Conservation (phyloP, 2,329 filamentous ascomycete species). For the Emergomyces pasteurianus region DNA sequence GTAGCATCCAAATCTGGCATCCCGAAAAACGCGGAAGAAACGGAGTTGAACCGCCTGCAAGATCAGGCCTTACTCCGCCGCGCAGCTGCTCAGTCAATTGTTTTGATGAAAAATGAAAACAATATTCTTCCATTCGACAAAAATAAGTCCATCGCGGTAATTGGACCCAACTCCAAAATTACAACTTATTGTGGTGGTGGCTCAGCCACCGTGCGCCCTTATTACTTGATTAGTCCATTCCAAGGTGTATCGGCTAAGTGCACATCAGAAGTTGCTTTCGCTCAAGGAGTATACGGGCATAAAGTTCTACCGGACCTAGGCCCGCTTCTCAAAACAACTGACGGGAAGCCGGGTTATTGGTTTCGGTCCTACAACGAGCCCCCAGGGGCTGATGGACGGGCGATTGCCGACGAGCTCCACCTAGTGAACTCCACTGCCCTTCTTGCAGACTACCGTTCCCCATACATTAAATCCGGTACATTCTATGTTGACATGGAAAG, state of each 20-base stretch:
- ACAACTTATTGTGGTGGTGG: constrained; percentile 48
- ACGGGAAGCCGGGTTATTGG: constrained; percentile 46
- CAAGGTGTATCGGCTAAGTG: constrained; percentile 30
- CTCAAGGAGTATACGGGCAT: constrained; percentile 53
- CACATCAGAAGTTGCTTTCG: constrained; percentile 34
- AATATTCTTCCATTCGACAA: constrained; percentile 46
- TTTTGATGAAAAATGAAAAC: constrained; percentile 61
- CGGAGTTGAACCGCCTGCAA: constrained; percentile 46
- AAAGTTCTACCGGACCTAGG: constrained; percentile 51
- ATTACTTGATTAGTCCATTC: constrained; percentile 35
- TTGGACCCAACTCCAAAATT: constrained; percentile 43
- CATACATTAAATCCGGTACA: constrained; percentile 39
- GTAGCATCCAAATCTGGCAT: constrained; percentile 43
- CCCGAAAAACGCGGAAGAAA: constrained; percentile 43
- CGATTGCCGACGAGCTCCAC: constrained; percentile 40
- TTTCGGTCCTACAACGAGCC: constrained; percentile 53
- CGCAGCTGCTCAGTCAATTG: constrained; percentile 57
- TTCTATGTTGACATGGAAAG: constrained; percentile 54
- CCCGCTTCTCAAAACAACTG: constrained; percentile 37
- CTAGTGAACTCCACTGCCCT: constrained; percentile 34
- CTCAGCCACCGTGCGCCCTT: constrained; percentile 43
- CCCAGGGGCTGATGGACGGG: constrained; percentile 36
- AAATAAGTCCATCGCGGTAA: constrained; percentile 37
- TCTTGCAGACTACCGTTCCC: constrained; percentile 44
- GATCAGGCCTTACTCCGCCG: constrained; percentile 52